phyloP scores from a whole-genome alignment of 352 stramenopile genomes.

The Halophytophthora polymorphica region DNA sequence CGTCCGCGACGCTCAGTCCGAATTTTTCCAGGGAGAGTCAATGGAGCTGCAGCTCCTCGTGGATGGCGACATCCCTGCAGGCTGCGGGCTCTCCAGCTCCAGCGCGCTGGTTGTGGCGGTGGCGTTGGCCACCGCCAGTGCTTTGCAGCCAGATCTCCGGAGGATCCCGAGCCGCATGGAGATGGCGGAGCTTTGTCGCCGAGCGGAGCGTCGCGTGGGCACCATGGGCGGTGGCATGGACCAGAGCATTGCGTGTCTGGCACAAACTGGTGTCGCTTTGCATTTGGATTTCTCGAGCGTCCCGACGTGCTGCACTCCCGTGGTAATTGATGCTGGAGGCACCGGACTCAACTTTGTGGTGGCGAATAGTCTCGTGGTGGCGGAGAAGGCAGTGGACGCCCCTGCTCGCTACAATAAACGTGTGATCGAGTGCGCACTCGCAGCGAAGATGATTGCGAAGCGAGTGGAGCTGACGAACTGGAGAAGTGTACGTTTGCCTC shows the following conservation, averaged over 20 bases:
- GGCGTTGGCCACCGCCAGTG: constrained; percentile 34
- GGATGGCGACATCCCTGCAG: constrained; percentile 61
- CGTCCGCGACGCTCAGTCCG: constrained; percentile 9
- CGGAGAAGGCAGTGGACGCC: constrained; percentile 75
- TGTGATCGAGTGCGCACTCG: constrained; percentile 73
- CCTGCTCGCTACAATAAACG: constrained; percentile 71
- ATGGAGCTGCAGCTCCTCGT: constrained; percentile 49
- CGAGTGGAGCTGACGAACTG: constrained; percentile 30
- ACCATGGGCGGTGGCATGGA: constrained; percentile 86
- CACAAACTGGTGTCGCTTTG: constrained; percentile 39
- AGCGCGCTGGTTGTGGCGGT: constrained; percentile 75
- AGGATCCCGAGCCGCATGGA: constrained; percentile 23
- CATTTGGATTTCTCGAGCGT: constrained; percentile 54
- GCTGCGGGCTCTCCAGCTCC: constrained; percentile 74
- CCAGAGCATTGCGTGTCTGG: constrained; percentile 66
- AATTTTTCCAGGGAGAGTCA: constrained; percentile 9
- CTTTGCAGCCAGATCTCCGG: constrained; percentile 9
- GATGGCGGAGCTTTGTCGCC: constrained; percentile 54
- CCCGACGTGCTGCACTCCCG: constrained; percentile 9
- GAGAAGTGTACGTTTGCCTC: constrained; percentile 27
- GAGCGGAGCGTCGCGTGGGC: constrained; percentile 61
- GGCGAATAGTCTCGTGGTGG: constrained; percentile 61
- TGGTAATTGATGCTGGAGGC: constrained; percentile 15
- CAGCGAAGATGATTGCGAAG: constrained; percentile 66
- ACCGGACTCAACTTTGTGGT: constrained; percentile 62